These are phyloP conservation scores for Podospora bellae-mahoneyi DNA, from an alignment of 495 filamentous ascomycete genomes.

Conservation along the genomic window DNA sequence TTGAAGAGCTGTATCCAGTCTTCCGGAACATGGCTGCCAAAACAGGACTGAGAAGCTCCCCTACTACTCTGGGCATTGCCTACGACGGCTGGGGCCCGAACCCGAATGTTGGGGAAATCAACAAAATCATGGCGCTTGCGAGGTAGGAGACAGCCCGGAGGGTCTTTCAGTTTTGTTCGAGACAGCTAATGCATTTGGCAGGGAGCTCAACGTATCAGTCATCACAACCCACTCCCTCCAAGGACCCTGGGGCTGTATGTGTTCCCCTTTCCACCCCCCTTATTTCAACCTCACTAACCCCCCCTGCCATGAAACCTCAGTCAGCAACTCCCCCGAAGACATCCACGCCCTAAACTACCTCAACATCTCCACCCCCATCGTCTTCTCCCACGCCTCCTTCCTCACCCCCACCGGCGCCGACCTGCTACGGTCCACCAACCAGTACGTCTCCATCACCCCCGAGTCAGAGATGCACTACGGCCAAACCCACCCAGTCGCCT, in stretches of 20 bases:
- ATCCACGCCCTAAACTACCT: conserved; percentile 31
- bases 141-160: too few relatives aligned
- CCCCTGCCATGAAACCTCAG: too few relatives aligned
- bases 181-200: not conserved
- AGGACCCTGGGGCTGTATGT: conserved; percentile 15
- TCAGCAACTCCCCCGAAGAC: conserved; percentile 29
- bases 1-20: conserved; percentile 31
- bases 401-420: conserved; percentile 25
- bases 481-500: conserved; percentile 27
- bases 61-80: conserved; percentile 33
- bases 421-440: conserved; percentile 34
- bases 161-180: too few relatives aligned
- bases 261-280: too few relatives aligned
- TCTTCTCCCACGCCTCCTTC: conserved; percentile 38
- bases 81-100: conserved; percentile 35
- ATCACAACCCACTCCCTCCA: conserved; percentile 34
- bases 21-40: conserved; percentile 30
- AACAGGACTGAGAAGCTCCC: conserved; percentile 13
- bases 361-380: conserved; percentile 33
- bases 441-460: conserved; percentile 41
- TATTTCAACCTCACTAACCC: too few relatives aligned
- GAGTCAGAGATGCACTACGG: conserved; percentile 43
- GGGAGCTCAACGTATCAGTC: conserved; percentile 30
- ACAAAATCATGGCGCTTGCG: conserved; percentile 28
- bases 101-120: conserved; percentile 23